These are phyloP conservation scores for Neopestalotiopsis sp. DNA, from an alignment of 2,329 filamentous ascomycete genomes.

Conservation along the genomic window DNA sequence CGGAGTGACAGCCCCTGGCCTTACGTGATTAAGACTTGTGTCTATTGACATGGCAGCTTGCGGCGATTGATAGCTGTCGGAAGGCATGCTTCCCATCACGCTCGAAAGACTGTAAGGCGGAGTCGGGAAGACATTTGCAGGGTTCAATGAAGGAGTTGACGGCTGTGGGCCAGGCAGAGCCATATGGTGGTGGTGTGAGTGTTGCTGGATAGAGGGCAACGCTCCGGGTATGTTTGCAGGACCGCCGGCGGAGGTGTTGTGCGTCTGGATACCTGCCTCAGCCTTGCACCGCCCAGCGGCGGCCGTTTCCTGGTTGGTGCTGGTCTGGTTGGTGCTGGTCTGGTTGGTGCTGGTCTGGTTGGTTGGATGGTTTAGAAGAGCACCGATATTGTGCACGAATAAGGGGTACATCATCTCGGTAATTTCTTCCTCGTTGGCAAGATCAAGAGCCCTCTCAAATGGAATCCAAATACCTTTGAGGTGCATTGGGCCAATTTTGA, in stretches of 20 bases:
- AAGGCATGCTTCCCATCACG: constrained; percentile 75
- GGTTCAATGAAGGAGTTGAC: constrained; percentile 71
- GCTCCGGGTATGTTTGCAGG: too few relatives aligned
- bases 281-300: constrained; percentile 80
- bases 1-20: too few relatives aligned
- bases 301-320: too few relatives aligned
- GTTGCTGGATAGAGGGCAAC: constrained; percentile 71
- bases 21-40: too few relatives aligned
- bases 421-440: constrained; percentile 98
- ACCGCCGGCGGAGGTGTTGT: constrained; percentile 60
- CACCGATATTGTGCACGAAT: constrained; percentile 96
- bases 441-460: constrained; percentile 89
- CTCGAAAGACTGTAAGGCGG: constrained; percentile 93
- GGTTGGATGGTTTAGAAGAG: constrained; percentile 89
- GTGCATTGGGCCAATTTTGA: constrained; percentile 99
- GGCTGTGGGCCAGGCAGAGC: constrained; percentile 61
- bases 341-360: constrained; percentile 84
- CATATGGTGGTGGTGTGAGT: constrained; percentile 62
- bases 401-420: constrained; percentile 93
- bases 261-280: constrained; percentile 66
- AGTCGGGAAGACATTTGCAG: too few relatives aligned
- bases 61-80: constrained; percentile 82
- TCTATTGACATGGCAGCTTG: constrained; percentile 78
- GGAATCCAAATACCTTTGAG: constrained; percentile 98
- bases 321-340: too few relatives aligned